Evolutionary conservation across 2,329 filamentous ascomycete genomes (phyloP), one percentile per base, ranked within the genome.

Genomic region (Xylariaceae sp.): DNA sequence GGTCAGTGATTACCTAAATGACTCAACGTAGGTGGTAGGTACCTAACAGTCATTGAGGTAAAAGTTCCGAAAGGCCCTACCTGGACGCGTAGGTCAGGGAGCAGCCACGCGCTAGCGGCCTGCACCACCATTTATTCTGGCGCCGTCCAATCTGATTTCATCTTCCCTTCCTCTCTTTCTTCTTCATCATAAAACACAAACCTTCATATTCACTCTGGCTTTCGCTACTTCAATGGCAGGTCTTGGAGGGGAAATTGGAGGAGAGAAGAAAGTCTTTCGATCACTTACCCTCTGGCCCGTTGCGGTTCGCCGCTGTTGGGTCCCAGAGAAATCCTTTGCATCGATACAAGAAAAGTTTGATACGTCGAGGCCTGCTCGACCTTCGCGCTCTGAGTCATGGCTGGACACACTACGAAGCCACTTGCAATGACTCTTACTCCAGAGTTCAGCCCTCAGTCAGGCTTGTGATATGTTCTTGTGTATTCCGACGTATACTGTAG

Each of bases 121-220:
- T 3, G 13, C 16, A 14, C 13, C 34, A 13, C 13, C 34, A 38
- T 38, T 38, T 38, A 38, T 5, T 38, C 16, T 16, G 13, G 34
- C 34, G 16, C 33, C 34, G 16, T 4, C 34, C 13, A 38, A 38
- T 38, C 16, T 38, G 34, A 10, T 31, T 49, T 17, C 38, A 38
- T 51, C 51, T 54, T 47, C 51, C 56, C 50, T 61, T 56, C 53
- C 60, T 60, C 33, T 42, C 48, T 55, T 60, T 61, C 53, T 64
- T 67, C 63, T 59, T 71, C 66, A 66, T 68, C 71, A 73, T 71
- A 74, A 75, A 74, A 73, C 66, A 51, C 58, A 71, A 74, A 75
- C 75, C 75, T 77, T 73, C 80, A 78, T 83, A 86, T 86, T 84
- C 82, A 85, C 82, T 86, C 82, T 82, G 77, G 75, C 75, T 80